Base-by-base conservation (phyloP, 805 yeast genomes). In the Kuraishia cidri region DNA sequence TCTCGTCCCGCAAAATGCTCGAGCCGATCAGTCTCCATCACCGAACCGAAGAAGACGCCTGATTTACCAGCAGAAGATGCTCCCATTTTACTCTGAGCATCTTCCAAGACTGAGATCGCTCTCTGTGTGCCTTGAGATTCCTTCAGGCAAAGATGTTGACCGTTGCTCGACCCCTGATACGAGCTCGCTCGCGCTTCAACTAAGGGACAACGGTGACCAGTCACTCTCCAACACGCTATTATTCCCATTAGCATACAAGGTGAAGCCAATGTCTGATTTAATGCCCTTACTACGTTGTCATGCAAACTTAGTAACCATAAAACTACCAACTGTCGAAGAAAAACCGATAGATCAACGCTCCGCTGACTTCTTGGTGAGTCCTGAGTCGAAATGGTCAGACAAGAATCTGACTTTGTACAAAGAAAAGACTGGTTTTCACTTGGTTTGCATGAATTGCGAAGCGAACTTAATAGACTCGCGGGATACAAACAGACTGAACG, bases 401-500 rank as follows among this genome's bases (percentile, higher is more conserved):
- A 25, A 20, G 10, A 15, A 30, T n/a, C 25, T 34, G 19, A 15
- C 13, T 14, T 6, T 6, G 20, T 5, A 10, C 10, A 21, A 12
- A 16, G 13, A 10, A 5, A n/a, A 12, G 15, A 17, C 7, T 10
- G 24, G 18, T 9, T 27, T 32, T 29, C 13, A 17, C 18, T 14
- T 34, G 9, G 12, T 13, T 15, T 34, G 37, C 26, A 26, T 11
- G 8, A n/a, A 29, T 11, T 34, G 37, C 20, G 26, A 22, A 11
- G 5, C 8, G 2, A 11, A 5, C 2, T 16, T 26, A 12, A 4
- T 62, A 56, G 28, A 37, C 19, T 10, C 73, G 67, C n/a, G 26
- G 0, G 31, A 49, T 1, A 48, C 63, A 12, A 15, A 29, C 3
- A 53, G 48, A 10, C 56, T 75, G 29, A 47, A 56, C 33, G 83